Conservation (phyloP, 2,329 filamentous ascomycete species). For the Byssoonygena ceratinophila region DNA sequence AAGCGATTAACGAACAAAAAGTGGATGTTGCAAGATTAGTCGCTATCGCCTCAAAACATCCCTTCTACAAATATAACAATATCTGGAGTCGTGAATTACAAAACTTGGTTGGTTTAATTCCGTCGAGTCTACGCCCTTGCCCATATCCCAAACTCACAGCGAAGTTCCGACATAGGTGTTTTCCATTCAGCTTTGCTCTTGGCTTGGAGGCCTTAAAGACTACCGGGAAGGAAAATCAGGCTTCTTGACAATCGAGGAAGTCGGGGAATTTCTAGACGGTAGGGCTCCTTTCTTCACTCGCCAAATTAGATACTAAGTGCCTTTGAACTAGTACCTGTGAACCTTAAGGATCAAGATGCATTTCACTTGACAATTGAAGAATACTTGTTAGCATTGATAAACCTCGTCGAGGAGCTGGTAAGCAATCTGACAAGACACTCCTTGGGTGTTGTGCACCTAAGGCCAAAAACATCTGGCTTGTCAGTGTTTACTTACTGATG, state of each 20-base stretch:
- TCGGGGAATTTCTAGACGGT: constrained; percentile 69
- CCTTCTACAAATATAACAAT: constrained; percentile 96
- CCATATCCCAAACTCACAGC: constrained; percentile 32
- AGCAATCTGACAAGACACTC: background rate
- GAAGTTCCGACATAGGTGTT: constrained; percentile 39
- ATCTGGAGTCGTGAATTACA: constrained; percentile 80
- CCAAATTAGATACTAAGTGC: constrained; percentile 4
- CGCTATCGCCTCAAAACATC: constrained; percentile 66
- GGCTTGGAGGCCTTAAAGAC: constrained; percentile 65
- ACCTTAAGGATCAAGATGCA: constrained; percentile 75
- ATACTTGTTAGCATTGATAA: constrained; percentile 80
- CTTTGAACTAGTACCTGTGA: constrained; percentile 60
- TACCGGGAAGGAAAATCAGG: constrained; percentile 45
- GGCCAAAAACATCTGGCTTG: background rate
- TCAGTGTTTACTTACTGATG: background rate
- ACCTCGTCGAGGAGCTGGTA: constrained; percentile 77
- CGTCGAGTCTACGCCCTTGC: constrained; percentile 23
- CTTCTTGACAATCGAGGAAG: constrained; percentile 79
- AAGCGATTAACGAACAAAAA: constrained; percentile 60
- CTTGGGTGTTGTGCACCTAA: no score
- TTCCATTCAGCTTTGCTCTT: constrained; percentile 54
- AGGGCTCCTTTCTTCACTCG: constrained; percentile 20
- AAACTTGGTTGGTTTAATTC: constrained; percentile 51
- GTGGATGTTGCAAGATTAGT: constrained; percentile 60
- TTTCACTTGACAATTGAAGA: constrained; percentile 98